Base-by-base conservation (phyloP, 768 basidiomycete species). In the Russula griseocarnosa region DNA sequence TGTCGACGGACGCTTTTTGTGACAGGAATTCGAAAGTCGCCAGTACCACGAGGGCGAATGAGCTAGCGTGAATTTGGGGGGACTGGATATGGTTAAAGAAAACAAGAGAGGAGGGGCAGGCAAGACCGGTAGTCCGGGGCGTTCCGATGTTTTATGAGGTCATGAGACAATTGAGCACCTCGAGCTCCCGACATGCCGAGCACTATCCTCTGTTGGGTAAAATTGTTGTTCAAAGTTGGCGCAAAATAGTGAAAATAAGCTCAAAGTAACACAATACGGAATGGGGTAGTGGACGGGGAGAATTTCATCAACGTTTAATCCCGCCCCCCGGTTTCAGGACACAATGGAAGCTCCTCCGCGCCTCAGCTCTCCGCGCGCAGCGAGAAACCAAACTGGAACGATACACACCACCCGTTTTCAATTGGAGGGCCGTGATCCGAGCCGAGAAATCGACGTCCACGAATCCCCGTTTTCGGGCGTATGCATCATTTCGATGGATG, bases 181-280 rank as follows among this genome's bases (percentile, higher is more conserved):
- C 13, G 34, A 36, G 38, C 38, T 8, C 63, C 63, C 54, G 44
- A 55, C 47, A 22, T 51, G 22, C 63, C 62, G 58, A 69, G 51
- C 53, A 42, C 65, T 60, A 60, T 53, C 58, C 36, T 64, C 51
- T 24, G 67, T 64, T 59, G 50, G 58, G 69, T 65, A 65, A 60
- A 42, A 61, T 65, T 65, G 55, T 44, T 50, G 64, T 65, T 65
- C 64, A 61, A 65, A 65, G 64, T 65, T 6, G 64, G 64, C 56
- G 64, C 64, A 55, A 50, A 10, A 26, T 47, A 22, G 46, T 22
- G 3, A 22, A n/a, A 44, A 47, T 47, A 47, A 22, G 46, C 46
- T 47, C 46, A 0, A n/a, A n/a, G 20, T 46, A 2, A 47, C 46
- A 47, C 46, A 47, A 47, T 47, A 46, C n/a, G 10, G 44, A 46